phyloP scores from a whole-genome alignment of 208 protist species.

The Crithidia sp. region DNA sequence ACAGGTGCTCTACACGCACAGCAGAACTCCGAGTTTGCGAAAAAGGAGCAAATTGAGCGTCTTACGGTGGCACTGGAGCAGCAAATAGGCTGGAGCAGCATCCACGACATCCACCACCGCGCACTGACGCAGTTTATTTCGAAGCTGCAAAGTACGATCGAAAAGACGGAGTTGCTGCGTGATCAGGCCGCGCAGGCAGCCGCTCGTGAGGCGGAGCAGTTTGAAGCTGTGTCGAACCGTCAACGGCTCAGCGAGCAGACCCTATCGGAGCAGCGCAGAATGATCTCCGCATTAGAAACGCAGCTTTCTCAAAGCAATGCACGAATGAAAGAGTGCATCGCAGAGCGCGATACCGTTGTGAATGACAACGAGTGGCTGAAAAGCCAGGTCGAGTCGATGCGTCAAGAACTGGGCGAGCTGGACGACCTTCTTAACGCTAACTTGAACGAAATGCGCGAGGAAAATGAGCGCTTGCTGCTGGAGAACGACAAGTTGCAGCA shows the following conservation, averaged over 20 bases:
- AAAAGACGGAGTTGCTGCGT: slow-evolving; percentile 1
- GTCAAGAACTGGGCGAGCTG: slow-evolving; percentile 68
- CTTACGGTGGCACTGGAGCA: slow-evolving; percentile 13
- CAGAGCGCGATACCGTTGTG: slow-evolving; percentile 18
- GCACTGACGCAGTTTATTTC: background rate
- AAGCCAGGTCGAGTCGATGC: slow-evolving; percentile 71
- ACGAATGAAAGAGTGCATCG: slow-evolving; percentile 12
- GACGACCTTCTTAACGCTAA: slow-evolving; percentile 73
- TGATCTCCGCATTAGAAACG: slow-evolving; percentile 22
- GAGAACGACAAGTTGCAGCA: slow-evolving; percentile 45
- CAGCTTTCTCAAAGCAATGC: slow-evolving; percentile 13
- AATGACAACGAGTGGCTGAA: slow-evolving; percentile 75
- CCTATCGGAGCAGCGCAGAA: slow-evolving; percentile 26
- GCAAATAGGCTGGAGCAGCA: background rate
- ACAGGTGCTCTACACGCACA: slow-evolving; percentile 34
- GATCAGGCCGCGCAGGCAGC: background rate
- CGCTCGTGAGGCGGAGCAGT: background rate
- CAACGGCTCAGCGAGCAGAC: slow-evolving; percentile 14
- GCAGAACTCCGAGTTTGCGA: slow-evolving; percentile 21
- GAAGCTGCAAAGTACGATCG: background rate
- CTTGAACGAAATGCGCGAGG: slow-evolving; percentile 81
- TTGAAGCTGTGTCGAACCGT: background rate
- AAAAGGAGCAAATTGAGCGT: slow-evolving; percentile 25
- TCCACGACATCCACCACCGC: background rate
- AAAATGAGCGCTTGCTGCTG: slow-evolving; percentile 58